A percentile compares a stretch with the other conserved stretches of the same genome.
These are phyloP conservation scores for Fragosphaeria purpurea DNA, from an alignment of 2,329 filamentous ascomycete genomes.

Conservation along the genomic window DNA sequence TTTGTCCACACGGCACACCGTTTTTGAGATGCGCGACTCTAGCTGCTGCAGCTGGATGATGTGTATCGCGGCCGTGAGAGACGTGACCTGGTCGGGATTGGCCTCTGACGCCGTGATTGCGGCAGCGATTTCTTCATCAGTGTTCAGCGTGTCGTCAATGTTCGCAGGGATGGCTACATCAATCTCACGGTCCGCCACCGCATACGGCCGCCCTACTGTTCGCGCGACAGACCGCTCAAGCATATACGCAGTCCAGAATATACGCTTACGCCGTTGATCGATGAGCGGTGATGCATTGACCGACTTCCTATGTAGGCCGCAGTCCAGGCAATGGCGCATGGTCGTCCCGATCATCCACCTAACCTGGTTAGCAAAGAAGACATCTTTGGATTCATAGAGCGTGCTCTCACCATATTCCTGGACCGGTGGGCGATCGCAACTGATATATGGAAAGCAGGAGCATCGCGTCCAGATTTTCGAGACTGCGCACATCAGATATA, in stretches of 20 bases:
- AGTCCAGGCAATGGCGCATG: constrained; percentile 3
- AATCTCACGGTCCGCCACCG: constrained; percentile 3
- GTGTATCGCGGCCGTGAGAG: constrained; percentile 5
- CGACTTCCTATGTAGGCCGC: constrained; percentile 3
- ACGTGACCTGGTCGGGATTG: neutral
- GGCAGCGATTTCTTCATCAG: neutral
- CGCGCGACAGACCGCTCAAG: constrained; percentile 3
- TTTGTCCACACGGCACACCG: constrained; percentile 2
- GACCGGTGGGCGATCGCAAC: constrained; percentile 3
- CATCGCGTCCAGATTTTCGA: constrained; percentile 5
- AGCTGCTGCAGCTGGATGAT: constrained; percentile 4
- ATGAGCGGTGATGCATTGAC: neutral
- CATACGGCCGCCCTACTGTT: constrained; percentile 1
- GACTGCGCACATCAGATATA: constrained; percentile 1
- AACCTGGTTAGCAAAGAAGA: neutral
- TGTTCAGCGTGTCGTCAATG: constrained; percentile 3
- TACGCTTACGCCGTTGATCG: constrained; percentile 6
- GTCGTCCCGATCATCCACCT: constrained; percentile 7
- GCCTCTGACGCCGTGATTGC: neutral
- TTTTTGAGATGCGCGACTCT: neutral
- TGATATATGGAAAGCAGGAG: constrained; percentile 5
- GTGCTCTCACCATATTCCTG: constrained; percentile 1
- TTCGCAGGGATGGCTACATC: constrained; percentile 3
- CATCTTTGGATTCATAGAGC: neutral
- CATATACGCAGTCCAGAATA: constrained; percentile 6